Base-by-base conservation (phyloP, 2,329 filamentous ascomycete genomes). In the Colletotrichum incanum region DNA sequence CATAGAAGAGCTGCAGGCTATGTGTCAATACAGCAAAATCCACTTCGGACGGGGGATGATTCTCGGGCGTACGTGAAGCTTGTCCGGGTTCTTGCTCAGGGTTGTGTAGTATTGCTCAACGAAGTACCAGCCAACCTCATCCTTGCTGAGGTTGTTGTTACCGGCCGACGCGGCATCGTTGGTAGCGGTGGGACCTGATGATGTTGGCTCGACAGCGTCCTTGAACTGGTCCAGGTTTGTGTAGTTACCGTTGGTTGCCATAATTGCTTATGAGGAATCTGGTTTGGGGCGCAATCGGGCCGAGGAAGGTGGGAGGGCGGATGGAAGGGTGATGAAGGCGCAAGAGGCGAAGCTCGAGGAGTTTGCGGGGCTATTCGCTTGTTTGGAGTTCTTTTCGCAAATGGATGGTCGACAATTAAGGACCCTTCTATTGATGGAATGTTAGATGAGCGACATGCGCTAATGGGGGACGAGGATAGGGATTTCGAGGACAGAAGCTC, bases 81-180 rank as follows among this genome's bases (percentile, higher is more conserved):
- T 97, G 81, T 98, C 95, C 28, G 96, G 95, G 76, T 88, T 93
- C 85, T 96, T 95, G 91, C 95, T 98, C 80, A 99, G 86, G 74
- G 95, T 99, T 77, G 94, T 98, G 86, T 99, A 99, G 88, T 98
- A 99, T 84, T 98, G 95, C 89, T 98, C 95, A 71, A 99, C 96
- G 78, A 99, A 99, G 86, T 96, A 98, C 96, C 96, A 99, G 84
- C 95, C 96, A 77, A 99, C 95, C 86, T 98, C 94, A 82, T 98
- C 95, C 87, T 98, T 98, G 78, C 88, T 87, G 50, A 91, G 84
- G 77, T 89, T 86, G 80, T 80, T 85, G 78, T 82, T 84, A 67
- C 78, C 78, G 50, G 79, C 76, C 74, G 78, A 77, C 23, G 62
- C 43, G 55, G 81, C 77, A 72, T 80, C 77, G 67, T 81, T 81